Conservation (phyloP, 805 yeast genomes). For the Kodamaea nitidulidarum region DNA sequence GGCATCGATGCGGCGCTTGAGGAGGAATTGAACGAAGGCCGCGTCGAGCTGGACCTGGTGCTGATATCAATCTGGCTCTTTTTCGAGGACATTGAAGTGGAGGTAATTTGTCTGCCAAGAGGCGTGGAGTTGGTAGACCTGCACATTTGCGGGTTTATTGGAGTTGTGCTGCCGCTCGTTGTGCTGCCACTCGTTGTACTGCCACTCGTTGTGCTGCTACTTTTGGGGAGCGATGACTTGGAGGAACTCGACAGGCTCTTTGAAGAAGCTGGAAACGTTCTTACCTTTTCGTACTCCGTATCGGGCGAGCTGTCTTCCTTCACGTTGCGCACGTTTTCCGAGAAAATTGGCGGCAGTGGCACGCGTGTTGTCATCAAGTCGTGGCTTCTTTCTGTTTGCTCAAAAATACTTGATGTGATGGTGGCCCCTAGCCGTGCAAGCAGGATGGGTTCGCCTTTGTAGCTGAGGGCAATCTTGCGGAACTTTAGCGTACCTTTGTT, state of each 20-base stretch:
- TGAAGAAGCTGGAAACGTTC: not conserved
- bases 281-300: no score
- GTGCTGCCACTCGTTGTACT: no score
- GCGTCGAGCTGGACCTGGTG: not conserved
- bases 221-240: no score
- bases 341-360: slow-evolving; percentile 20
- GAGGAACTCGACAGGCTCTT: no score
- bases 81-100: not conserved
- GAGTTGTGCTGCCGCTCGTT: not conserved
- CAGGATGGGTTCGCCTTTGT: slow-evolving; percentile 14
- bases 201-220: no score
- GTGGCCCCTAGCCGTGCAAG: slow-evolving; percentile 33
- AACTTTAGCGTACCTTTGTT: slow-evolving; percentile 50
- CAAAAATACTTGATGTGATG: slow-evolving; percentile 23
- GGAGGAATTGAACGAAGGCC: not conserved
- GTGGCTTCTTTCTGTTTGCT: slow-evolving; percentile 7
- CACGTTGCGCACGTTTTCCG: slow-evolving; percentile 9
- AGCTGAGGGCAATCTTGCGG: slow-evolving; percentile 34
- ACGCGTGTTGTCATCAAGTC: slow-evolving; percentile 10
- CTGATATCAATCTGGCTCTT: not conserved
- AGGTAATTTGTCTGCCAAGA: not conserved
- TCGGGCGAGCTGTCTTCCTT: not conserved
- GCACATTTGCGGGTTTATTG: not conserved
- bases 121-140: not conserved
- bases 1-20: not conserved